A percentile compares a stretch with the other conserved stretches of the same genome.
Evolutionary conservation across 2,329 filamentous ascomycete genomes (phyloP).

Genomic region (Aspergillus melleus): DNA sequence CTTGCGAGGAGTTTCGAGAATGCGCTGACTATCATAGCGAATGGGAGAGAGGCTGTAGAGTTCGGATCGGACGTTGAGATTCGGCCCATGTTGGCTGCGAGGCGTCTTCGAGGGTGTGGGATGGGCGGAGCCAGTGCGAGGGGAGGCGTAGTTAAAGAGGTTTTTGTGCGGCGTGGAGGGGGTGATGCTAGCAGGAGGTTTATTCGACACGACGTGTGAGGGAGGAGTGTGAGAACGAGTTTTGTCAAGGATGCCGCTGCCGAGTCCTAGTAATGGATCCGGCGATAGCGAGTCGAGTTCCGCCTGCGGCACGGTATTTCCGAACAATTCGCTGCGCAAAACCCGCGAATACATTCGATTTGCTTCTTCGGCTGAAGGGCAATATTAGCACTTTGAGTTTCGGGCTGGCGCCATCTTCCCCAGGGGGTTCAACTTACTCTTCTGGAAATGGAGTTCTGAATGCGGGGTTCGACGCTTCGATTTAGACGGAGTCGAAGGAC

Average conservation of each 20-base stretch:
- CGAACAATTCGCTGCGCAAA: conserved; percentile 88
- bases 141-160: conserved; percentile 86
- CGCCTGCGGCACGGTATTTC: conserved; percentile 80
- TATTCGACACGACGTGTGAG: conserved; percentile 60
- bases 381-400: conserved; percentile 15
- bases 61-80: conserved; percentile 85
- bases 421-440: conserved; percentile 59
- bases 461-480: conserved; percentile 82
- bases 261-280: conserved; percentile 51
- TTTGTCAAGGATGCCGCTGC: conserved; percentile 59
- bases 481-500: conserved; percentile 85
- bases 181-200: conserved; percentile 73
- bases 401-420: neutral
- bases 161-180: conserved; percentile 98
- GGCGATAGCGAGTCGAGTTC: conserved; percentile 64
- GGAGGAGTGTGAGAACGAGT: conserved; percentile 81
- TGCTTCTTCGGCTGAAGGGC: conserved; percentile 74
- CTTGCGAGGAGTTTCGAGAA: conserved; percentile 85
- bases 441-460: conserved; percentile 91
- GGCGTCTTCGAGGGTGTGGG: conserved; percentile 87
- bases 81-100: conserved; percentile 81
- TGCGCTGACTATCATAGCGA: conserved; percentile 86
- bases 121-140: conserved; percentile 72
- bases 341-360: conserved; percentile 89
- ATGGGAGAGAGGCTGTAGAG: conserved; percentile 96